Percentiles rank a stretch among this genome's conserved stretches.
Conservation (phyloP, 345 rosid species). For the Aquilaria malaccensis region DNA sequence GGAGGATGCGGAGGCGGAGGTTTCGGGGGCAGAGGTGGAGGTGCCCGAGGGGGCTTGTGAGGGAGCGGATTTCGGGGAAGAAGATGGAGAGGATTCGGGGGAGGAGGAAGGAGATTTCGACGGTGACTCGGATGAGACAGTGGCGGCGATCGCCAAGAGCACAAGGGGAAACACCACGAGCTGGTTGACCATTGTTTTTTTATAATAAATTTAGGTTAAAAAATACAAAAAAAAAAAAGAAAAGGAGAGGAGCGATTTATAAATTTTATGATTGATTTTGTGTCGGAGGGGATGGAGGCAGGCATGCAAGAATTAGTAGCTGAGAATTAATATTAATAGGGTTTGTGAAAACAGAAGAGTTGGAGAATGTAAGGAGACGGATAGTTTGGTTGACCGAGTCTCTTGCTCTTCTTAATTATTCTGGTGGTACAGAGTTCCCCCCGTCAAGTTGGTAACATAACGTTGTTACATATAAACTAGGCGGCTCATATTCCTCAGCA, state of each 20-base stretch:
- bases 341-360: not conserved
- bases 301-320: not conserved
- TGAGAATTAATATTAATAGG: not conserved
- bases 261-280: not conserved
- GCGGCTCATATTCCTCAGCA: no score
- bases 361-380: not conserved
- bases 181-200: conserved; percentile 24
- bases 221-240: not conserved
- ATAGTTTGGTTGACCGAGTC: conserved; percentile 6
- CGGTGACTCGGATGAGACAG: conserved; percentile 25
- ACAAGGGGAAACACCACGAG: conserved; percentile 18
- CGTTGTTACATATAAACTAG: no score
- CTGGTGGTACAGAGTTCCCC: no score
- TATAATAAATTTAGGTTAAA: not conserved
- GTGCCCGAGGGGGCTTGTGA: conserved; percentile 2
- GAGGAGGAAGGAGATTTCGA: conserved; percentile 17
- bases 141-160: conserved; percentile 27
- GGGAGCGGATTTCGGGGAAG: not conserved
- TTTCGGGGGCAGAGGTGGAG: conserved; percentile 17
- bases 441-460: no score
- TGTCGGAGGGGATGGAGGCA: not conserved
- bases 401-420: not conserved
- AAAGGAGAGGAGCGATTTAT: no score
- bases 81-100: conserved; percentile 16
- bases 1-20: conserved; percentile 11